A percentile compares a stretch with the other conserved stretches of the same genome.
Evolutionary conservation across 148 eudicot genomes (phyloP).

Genomic region (Pharnaceum exiguum): DNA sequence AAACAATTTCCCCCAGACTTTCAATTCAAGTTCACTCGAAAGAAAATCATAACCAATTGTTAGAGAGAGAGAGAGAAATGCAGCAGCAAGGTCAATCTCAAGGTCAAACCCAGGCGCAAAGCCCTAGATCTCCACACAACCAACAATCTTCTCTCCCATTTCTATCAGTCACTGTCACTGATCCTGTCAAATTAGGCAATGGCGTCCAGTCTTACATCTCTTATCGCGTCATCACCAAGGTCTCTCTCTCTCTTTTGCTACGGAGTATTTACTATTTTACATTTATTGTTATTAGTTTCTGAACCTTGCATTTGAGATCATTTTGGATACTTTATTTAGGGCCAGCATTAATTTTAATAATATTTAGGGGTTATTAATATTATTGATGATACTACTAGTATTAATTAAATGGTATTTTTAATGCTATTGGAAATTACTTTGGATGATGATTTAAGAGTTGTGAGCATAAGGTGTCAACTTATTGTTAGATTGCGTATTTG

Average conservation of each 20-base stretch:
- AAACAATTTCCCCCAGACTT: too few species aligned
- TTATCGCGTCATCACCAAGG: slow-evolving; percentile 83
- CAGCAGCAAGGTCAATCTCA: slow-evolving; percentile 53
- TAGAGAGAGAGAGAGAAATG: slow-evolving; percentile 15
- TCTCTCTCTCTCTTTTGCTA: neutral
- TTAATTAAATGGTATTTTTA: too few species aligned
- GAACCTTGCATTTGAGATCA: too few species aligned
- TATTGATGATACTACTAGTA: too few species aligned
- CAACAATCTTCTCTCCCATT: slow-evolving; percentile 46
- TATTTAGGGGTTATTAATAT: too few species aligned
- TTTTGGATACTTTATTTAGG: too few species aligned
- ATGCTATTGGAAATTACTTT: too few species aligned
- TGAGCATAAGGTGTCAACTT: too few species aligned
- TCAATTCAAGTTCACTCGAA: neutral
- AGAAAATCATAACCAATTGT: neutral
- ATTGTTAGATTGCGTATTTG: too few species aligned
- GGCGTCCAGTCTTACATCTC: slow-evolving; percentile 97
- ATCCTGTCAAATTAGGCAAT: slow-evolving; percentile 95
- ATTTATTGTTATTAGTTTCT: neutral
- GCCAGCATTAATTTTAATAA: too few species aligned
- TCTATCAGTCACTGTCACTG: slow-evolving; percentile 71
- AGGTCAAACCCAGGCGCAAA: slow-evolving; percentile 46
- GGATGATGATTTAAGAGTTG: too few species aligned
- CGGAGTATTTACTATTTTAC: neutral
- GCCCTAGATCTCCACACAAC: slow-evolving; percentile 90